Conservation (phyloP, 257 asterid species). For the Nicotiana obtusifolia region DNA sequence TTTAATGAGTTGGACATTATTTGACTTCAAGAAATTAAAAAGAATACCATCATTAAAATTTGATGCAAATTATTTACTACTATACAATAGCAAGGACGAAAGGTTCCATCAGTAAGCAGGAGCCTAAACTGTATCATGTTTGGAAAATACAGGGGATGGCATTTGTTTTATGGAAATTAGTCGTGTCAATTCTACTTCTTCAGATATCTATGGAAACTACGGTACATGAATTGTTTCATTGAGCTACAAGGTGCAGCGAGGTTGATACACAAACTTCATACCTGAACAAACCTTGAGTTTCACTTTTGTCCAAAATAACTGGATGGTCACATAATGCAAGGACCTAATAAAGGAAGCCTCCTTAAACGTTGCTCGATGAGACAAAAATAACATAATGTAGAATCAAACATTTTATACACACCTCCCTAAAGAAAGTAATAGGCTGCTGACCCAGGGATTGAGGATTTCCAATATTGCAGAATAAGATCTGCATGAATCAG, state of each 20-base stretch:
- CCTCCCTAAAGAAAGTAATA: conserved; percentile 95
- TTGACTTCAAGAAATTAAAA: not conserved
- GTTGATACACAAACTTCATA: conserved; percentile 16
- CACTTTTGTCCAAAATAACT: conserved; percentile 77
- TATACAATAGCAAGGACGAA: not conserved
- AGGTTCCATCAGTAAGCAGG: not conserved
- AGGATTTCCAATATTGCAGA: conserved; percentile 94
- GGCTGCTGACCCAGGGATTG: conserved; percentile 95
- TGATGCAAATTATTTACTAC: not conserved
- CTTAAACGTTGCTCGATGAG: not conserved
- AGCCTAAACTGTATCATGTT: not conserved
- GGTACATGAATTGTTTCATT: not conserved
- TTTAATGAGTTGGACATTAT: not conserved
- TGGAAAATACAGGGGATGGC: not conserved
- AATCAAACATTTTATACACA: conserved; percentile 19
- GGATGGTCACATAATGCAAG: conserved; percentile 97
- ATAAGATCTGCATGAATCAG: conserved; percentile 51
- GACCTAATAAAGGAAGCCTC: conserved; percentile 50
- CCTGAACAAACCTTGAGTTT: conserved; percentile 90
- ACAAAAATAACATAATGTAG: not conserved
- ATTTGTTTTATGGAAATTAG: not conserved
- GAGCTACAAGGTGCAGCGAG: not conserved
- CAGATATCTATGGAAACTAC: not conserved
- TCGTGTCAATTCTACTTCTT: not conserved
- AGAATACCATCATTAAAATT: not conserved